A percentile compares a stretch with the other conserved stretches of the same genome.
Evolutionary conservation across 2,329 filamentous ascomycete genomes (phyloP).

Genomic region (Arthroderma sp.): DNA sequence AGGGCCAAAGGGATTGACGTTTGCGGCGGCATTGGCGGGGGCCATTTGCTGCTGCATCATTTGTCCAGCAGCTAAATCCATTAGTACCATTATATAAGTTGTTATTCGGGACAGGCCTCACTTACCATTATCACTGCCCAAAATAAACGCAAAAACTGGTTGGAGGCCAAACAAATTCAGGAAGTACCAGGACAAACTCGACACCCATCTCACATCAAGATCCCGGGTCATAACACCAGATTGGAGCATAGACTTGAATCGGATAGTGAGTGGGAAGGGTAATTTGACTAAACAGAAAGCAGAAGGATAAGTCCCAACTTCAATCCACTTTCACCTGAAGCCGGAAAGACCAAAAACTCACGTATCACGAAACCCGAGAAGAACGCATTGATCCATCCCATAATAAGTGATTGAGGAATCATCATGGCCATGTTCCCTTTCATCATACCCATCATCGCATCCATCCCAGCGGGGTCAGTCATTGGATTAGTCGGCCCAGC

Average conservation of each 20-base stretch:
- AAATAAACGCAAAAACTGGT: slow-evolving; percentile 90
- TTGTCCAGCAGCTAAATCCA: slow-evolving; percentile 62
- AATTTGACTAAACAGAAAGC: slow-evolving; percentile 57
- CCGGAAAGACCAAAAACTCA: slow-evolving; percentile 33
- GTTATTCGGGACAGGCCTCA: slow-evolving; percentile 7
- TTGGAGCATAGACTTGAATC: slow-evolving; percentile 99
- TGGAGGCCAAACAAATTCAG: slow-evolving; percentile 92
- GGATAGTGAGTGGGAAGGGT: slow-evolving; percentile 91
- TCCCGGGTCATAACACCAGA: slow-evolving; percentile 91
- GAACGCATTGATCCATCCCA: slow-evolving; percentile 99
- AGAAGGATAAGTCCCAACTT: slow-evolving; percentile 6
- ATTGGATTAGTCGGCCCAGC: slow-evolving; percentile 88
- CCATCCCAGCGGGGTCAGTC: slow-evolving; percentile 91
- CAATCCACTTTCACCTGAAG: not conserved
- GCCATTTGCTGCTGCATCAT: slow-evolving; percentile 80
- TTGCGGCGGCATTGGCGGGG: slow-evolving; percentile 56
- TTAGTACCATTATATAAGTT: slow-evolving; percentile 3
- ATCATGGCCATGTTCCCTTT: slow-evolving; percentile 99
- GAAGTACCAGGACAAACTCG: slow-evolving; percentile 97
- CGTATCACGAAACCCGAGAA: slow-evolving; percentile 97
- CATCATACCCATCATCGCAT: slow-evolving; percentile 99
- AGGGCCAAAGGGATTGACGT: slow-evolving; percentile 66
- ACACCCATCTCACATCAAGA: slow-evolving; percentile 97
- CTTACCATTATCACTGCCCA: slow-evolving; percentile 90
- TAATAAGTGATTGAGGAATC: slow-evolving; percentile 94